Evolutionary conservation across 345 rosid species (phyloP).

Genomic region (Salix suchowensis): DNA sequence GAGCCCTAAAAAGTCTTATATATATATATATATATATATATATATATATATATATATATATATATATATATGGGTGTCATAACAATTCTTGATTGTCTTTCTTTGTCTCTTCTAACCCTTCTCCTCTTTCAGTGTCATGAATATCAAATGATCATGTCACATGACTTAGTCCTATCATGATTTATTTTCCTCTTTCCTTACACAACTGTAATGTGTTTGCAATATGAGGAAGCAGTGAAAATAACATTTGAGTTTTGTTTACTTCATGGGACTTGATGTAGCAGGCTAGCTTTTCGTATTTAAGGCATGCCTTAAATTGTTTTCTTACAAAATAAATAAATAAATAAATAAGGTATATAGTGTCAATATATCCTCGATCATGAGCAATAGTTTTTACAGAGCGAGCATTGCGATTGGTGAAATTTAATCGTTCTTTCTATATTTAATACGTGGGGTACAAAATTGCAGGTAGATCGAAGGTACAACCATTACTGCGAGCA

Average conservation of each 20-base stretch:
- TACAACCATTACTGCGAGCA: slow-evolving; percentile 92
- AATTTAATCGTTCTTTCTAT: neutral
- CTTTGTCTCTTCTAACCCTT: neutral
- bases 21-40: too few relatives aligned
- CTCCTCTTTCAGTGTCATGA: neutral
- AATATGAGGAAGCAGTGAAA: neutral
- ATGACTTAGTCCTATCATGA: neutral
- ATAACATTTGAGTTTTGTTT: neutral
- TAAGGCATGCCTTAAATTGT: neutral
- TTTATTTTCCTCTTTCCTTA: neutral
- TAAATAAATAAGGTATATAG: too few relatives aligned
- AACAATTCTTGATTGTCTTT: slow-evolving; percentile 4
- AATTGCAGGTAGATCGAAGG: slow-evolving; percentile 81
- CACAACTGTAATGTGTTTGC: neutral
- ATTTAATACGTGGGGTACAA: slow-evolving; percentile 10
- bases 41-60: neutral
- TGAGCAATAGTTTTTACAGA: neutral
- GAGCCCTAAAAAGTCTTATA: slow-evolving; percentile 16
- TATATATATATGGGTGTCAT: slow-evolving; percentile 4
- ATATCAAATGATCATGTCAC: neutral
- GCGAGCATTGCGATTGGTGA: neutral
- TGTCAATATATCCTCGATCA: too few relatives aligned
- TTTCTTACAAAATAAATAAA: too few relatives aligned
- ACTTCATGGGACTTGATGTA: neutral
- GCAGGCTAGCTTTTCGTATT: neutral